phyloP scores from a whole-genome alignment of 2,329 filamentous ascomycete species.

The Colletotrichum sp. region DNA sequence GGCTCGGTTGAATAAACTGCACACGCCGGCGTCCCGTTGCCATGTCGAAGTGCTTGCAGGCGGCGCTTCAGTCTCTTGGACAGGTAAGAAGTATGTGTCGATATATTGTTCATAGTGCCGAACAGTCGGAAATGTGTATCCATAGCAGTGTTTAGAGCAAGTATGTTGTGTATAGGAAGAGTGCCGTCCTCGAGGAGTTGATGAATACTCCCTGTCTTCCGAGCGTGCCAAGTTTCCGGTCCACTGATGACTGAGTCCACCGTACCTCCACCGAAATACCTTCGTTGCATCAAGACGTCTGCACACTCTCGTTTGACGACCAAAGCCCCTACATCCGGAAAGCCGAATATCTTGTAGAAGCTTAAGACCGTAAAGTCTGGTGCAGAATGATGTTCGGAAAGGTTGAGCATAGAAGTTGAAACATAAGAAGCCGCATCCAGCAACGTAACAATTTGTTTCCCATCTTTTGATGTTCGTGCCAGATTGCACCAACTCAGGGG shows the following conservation, averaged over 20 bases:
- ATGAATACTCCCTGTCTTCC: neutral
- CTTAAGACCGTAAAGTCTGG: conserved; percentile 89
- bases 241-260: neutral
- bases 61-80: neutral
- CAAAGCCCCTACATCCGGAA: conserved; percentile 66
- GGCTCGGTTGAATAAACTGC: neutral
- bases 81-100: neutral
- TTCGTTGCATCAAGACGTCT: neutral
- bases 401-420: conserved; percentile 77
- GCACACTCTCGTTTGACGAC: neutral
- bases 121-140: neutral
- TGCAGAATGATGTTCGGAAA: conserved; percentile 63
- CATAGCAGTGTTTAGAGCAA: neutral
- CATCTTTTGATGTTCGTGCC: accelerated
- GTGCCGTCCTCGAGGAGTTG: neutral
- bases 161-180: neutral
- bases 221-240: neutral
- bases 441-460: neutral
- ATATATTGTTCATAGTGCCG: neutral
- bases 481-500: conserved; percentile 65
- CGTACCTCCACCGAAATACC: neutral
- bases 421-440: conserved; percentile 77
- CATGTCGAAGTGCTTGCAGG: neutral
- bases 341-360: conserved; percentile 98
- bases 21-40: neutral